Evolutionary conservation across 2,329 filamentous ascomycete species (phyloP), one percentile per base, ranked within the genome.

Genomic region (Aspergillus pseudonomiae): DNA sequence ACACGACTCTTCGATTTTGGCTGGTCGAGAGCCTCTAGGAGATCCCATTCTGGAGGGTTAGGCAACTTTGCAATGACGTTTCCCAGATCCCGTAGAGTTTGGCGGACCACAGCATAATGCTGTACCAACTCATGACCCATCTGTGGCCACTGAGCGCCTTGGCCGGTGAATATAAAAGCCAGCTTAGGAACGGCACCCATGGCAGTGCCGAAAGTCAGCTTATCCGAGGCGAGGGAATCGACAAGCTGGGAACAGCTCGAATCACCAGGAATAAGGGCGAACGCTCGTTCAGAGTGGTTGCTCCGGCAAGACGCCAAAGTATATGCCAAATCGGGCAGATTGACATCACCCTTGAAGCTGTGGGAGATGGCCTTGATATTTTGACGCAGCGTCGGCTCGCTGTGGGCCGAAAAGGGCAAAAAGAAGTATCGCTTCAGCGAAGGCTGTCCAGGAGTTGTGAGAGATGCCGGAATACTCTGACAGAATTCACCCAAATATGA

Each of bases 121-220:
- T 26, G 5, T 2, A 64, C 10, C 1, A 65, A 24, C n/a, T 58
- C 53, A 6, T 30, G 24, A 6, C 63, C 50, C 63, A 65, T 65
- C 16, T 26, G 43, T 7, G 53, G 52, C 64, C 67, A 73, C 50
- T 75, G 73, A 9, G 70, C 69, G 0, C 73, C 73, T 59, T 75
- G 73, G 6, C 73, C 73, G 1, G 70, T 74, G 60, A 74, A 75
- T 2, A 74, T 66, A 41, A 68, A 66, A 48, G 34, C 46, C 36
- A 41, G 5, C 36, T 32, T 32, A 6, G 30, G 30, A 32, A 32
- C 6, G 30, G 30, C 30, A 32, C 30, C 30, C 30, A 32, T 32
- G 30, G 30, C 30, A 32, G 30, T 32, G 30, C 30, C 30, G 30
- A 32, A 32, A 32, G 30, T 32, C 30, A 32, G 30, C 30, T 32